phyloP scores from a whole-genome alignment of 2,329 filamentous ascomycete species.

The Dryadomyces quercus-mongolicae region DNA sequence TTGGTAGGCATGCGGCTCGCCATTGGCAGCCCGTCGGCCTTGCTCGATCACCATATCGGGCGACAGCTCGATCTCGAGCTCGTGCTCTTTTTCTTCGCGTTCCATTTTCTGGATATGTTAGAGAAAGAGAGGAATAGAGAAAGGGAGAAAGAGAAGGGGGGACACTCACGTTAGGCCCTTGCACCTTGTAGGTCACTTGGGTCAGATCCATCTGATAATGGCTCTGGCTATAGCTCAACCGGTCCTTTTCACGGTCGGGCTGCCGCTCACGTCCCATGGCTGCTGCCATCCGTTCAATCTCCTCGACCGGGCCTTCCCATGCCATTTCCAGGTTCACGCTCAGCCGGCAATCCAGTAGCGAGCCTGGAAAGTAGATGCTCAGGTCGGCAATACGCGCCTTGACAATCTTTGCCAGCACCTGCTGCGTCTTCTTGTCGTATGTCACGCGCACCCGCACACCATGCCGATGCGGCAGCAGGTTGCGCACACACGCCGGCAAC shows the following conservation, averaged over 20 bases:
- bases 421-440: slow-evolving; percentile 55
- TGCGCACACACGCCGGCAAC: slow-evolving; percentile 52
- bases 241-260: slow-evolving; percentile 70
- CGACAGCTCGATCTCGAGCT: slow-evolving; percentile 70
- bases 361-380: slow-evolving; percentile 70
- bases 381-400: slow-evolving; percentile 82
- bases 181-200: slow-evolving; percentile 54
- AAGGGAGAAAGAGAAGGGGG: background rate
- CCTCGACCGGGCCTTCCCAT: slow-evolving; percentile 57
- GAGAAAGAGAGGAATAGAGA: background rate
- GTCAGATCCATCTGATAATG: slow-evolving; percentile 88
- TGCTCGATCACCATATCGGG: slow-evolving; percentile 52
- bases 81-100: slow-evolving; percentile 54
- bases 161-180: slow-evolving; percentile 10
- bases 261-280: slow-evolving; percentile 25
- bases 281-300: slow-evolving; percentile 31
- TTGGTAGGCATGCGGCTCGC: slow-evolving; percentile 47
- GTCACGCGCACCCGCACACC: slow-evolving; percentile 59
- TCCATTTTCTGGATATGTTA: slow-evolving; percentile 22
- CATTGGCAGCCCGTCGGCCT: slow-evolving; percentile 40
- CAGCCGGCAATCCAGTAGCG: slow-evolving; percentile 78
- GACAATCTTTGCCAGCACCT: slow-evolving; percentile 71
- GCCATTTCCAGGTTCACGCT: slow-evolving; percentile 92
- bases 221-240: slow-evolving; percentile 80
- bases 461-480: slow-evolving; percentile 45